A percentile compares a stretch with the other conserved stretches of the same genome.
phyloP scores from a whole-genome alignment of 257 asterid genomes.

The Henckelia pumila region DNA sequence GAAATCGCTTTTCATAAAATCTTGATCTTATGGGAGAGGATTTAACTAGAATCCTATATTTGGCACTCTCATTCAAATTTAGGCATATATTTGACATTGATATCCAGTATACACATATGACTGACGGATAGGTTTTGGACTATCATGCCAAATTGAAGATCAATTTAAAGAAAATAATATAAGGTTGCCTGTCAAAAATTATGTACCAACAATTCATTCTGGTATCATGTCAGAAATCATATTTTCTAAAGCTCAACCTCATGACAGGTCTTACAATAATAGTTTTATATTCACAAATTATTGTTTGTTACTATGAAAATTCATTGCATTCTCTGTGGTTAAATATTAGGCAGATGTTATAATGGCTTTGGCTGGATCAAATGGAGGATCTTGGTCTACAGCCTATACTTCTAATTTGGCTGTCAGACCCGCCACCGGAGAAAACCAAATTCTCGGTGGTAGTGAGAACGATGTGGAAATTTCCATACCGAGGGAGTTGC shows the following conservation, averaged over 20 bases:
- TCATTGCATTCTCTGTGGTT: slow-evolving; percentile 5
- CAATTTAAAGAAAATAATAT: no score
- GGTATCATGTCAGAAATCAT: background rate
- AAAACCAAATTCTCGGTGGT: slow-evolving; percentile 31
- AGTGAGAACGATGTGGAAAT: slow-evolving; percentile 32
- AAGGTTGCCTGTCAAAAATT: background rate
- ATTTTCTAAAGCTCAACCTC: background rate
- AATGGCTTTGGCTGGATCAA: slow-evolving; percentile 54
- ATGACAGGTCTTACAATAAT: background rate
- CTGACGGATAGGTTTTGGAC: no score
- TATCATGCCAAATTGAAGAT: background rate
- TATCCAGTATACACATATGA: background rate
- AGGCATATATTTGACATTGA: background rate
- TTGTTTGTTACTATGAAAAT: background rate
- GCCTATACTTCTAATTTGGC: slow-evolving; percentile 44
- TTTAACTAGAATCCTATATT: background rate
- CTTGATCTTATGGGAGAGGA: background rate
- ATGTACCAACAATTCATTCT: background rate
- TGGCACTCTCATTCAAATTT: background rate
- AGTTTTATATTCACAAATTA: no score
- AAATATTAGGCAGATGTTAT: slow-evolving; percentile 60
- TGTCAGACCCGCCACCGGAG: slow-evolving; percentile 42
- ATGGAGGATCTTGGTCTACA: slow-evolving; percentile 75
- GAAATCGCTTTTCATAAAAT: background rate
- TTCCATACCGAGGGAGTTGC: slow-evolving; percentile 44